Evolutionary conservation across 768 basidiomycete species (phyloP), one percentile per base, ranked within the genome.

Genomic region (Agaricus bisporus): DNA sequence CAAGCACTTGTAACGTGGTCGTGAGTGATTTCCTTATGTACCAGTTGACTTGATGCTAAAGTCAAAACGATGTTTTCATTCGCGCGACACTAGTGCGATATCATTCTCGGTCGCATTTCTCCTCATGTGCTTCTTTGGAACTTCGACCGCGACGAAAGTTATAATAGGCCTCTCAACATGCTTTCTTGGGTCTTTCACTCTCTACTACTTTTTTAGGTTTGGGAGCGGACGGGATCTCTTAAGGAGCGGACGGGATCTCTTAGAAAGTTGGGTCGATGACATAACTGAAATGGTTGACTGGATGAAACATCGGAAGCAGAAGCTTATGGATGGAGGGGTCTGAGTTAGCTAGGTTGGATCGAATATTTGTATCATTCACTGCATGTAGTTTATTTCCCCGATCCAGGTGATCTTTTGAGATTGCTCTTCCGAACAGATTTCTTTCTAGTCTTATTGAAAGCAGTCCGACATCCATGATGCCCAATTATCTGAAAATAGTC

Each of bases 1-100:
- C 46, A 54, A 18, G 45, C 45, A 1, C 52, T 54, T n/a, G 28
- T 54, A 9, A 36, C 41, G 28, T 54, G 52, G 52, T 54, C 52
- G 45, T 54, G 36, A 17, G 52, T 54, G 6, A 20, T 22, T 32
- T 41, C 8, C 10, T 2, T 26, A 1, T 1, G n/a, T n/a, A n/a
- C n/a, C n/a, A n/a, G n/a, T 25, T 37, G 5, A 15, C 26, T 17
- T 26, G 12, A 1, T 4, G 14, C 22, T 25, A 3, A 10, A 25
- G 22, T 26, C 22, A 20, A 22, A 22, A 22, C 22, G 22, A 22
- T 22, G 37, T 42, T 17, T 41, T 25, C 43, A 10, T 15, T 25
- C 11, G n/a, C 8, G 14, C 5, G 2, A 18, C 38, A 39, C 8
- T n/a, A 54, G 52, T 18, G 46, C 46, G 26, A 35, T 54, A 11